Base-by-base conservation (phyloP, 768 basidiomycete species). In the Gymnopilus junonius region DNA sequence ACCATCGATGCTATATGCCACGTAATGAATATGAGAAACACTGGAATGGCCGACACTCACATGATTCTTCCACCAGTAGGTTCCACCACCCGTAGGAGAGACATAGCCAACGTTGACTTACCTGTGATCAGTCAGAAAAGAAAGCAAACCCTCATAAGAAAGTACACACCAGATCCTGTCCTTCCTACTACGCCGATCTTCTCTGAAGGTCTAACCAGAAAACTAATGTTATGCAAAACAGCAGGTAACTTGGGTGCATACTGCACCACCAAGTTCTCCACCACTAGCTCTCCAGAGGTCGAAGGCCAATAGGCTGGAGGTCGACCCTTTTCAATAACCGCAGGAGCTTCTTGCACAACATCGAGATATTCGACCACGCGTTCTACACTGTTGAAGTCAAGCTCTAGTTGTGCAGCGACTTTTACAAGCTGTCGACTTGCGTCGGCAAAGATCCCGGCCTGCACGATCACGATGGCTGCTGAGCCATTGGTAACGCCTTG, bases 281-380 rank as follows among this genome's bases (percentile, higher is more conserved):
- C 83, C 0, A 79, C 72, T 17, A 92, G 72, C 34, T 83, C 79
- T 29, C 89, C 88, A 39, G 78, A 79, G 50, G 76, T 85, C 1
- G 85, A 86, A 3, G 90, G 89, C 90, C 89, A 91, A 64, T 86
- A 87, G 1, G 89, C 89, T 1, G 90, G 90, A n/a, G 90, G 87
- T 51, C 86, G 80, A 55, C 69, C 79, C 37, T 80, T 78, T 27
- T 84, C 77, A 55, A 87, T 80, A 45, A 87, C 75, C 0, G 87
- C 83, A 42, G 88, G 87, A 0, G 89, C 87, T 73, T 92, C 90
- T 71, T 90, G 87, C 1, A 85, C 82, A 8, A 90, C 81, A 35
- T 84, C 83, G 20, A 91, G 77, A 69, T 91, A 91, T 72, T 91
- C 90, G 15, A 85, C 82, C 23, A 91, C 87, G 61, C 91, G 85